A percentile compares a stretch with the other conserved stretches of the same genome.
Evolutionary conservation across 805 yeast genomes (phyloP).

Genomic region (Candida suzukii): DNA sequence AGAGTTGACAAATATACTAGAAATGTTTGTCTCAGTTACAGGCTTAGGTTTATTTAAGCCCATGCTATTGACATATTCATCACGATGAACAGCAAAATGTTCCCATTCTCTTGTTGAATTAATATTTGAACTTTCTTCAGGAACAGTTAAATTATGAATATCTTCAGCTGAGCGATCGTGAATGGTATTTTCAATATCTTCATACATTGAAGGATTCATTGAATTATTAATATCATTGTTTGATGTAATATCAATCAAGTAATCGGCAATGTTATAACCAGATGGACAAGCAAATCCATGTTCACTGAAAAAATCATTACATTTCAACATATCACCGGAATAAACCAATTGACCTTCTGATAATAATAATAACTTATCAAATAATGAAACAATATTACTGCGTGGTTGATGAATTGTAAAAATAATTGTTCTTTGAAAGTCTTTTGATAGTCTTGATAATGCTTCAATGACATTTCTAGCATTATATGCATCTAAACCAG

Average conservation of each 20-base stretch:
- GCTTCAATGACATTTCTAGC: slow-evolving; percentile 88
- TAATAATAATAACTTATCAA: slow-evolving; percentile 73
- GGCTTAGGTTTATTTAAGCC: not conserved
- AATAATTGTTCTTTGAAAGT: slow-evolving; percentile 79
- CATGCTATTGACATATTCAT: slow-evolving; percentile 38
- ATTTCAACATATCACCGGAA: slow-evolving; percentile 75
- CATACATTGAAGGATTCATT: slow-evolving; percentile 8
- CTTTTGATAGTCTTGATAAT: slow-evolving; percentile 70
- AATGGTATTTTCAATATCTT: slow-evolving; percentile 2
- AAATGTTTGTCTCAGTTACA: too few species aligned
- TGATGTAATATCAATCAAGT: slow-evolving; percentile 83
- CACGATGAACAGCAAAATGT: slow-evolving; percentile 76
- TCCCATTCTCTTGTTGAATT: slow-evolving; percentile 80
- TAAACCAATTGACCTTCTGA: slow-evolving; percentile 83
- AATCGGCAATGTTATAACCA: slow-evolving; percentile 93
- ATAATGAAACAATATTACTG: slow-evolving; percentile 86
- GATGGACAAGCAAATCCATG: slow-evolving; percentile 79
- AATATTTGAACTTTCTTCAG: slow-evolving; percentile 12
- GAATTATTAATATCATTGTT: slow-evolving; percentile 23
- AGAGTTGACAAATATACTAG: slow-evolving; percentile 24
- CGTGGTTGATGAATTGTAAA: slow-evolving; percentile 97
- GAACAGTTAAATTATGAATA: slow-evolving; percentile 21
- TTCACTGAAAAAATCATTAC: slow-evolving; percentile 66
- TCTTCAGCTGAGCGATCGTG: slow-evolving; percentile 21
- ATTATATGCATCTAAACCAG: slow-evolving; percentile 91